Conservation (phyloP, 805 yeast genomes). For the Kluyveromyces starmeri region DNA sequence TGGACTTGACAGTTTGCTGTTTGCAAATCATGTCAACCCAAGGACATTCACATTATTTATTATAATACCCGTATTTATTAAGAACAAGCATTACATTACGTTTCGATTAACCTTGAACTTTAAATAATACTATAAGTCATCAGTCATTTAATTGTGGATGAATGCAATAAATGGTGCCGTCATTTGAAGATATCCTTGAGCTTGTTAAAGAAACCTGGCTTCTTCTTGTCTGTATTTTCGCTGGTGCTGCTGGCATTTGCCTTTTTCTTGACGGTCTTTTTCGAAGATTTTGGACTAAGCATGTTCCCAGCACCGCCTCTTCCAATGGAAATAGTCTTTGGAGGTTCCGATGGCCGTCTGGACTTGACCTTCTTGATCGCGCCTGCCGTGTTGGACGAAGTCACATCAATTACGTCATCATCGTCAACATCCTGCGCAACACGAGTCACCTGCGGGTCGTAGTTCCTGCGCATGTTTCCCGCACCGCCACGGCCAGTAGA, state of each 20-base stretch:
- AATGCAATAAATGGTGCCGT: not conserved
- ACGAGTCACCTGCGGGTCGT: constrained; percentile 49
- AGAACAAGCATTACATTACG: too few species aligned
- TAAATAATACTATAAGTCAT: too few species aligned
- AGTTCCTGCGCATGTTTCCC: constrained; percentile 63
- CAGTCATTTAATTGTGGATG: too few species aligned
- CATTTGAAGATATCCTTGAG: constrained; percentile 14
- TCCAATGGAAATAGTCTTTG: constrained; percentile 22
- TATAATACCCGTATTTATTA: too few species aligned
- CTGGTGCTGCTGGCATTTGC: constrained; percentile 8
- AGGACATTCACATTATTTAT: too few species aligned
- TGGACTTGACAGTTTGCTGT: too few species aligned
- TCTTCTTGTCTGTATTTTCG: constrained; percentile 2
- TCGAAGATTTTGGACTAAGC: constrained; percentile 19
- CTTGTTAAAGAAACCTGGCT: constrained; percentile 12
- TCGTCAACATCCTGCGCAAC: constrained; percentile 59
- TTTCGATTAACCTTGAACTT: too few species aligned
- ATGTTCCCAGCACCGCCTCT: constrained; percentile 32
- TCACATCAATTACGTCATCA: constrained; percentile 16
- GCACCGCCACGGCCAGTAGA: constrained; percentile 76
- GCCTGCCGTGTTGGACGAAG: constrained; percentile 1
- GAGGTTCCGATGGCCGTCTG: constrained; percentile 10
- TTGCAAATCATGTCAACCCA: too few species aligned
- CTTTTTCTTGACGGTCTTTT: constrained; percentile 7
- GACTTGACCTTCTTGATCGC: constrained; percentile 2